These are phyloP conservation scores for Prillingera fragicola DNA, from an alignment of 1,284 basidiomycete species.

Conservation along the genomic window DNA sequence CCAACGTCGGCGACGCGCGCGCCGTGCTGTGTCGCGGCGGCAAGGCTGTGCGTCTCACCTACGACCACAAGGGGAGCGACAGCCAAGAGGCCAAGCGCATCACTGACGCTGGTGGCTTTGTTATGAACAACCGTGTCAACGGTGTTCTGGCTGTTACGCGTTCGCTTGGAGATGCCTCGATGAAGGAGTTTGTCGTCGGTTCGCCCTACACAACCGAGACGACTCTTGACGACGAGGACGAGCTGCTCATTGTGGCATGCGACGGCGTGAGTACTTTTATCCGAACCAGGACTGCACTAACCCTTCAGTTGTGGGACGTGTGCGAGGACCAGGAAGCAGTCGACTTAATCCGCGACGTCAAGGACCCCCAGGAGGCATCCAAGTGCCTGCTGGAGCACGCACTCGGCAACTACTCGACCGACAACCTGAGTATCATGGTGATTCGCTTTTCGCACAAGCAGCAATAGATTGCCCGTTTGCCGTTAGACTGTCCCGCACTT, in stretches of 20 bases:
- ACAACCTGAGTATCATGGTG: constrained; percentile 58
- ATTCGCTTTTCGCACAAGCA: constrained; percentile 30
- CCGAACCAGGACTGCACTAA: neutral
- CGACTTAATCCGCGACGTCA: constrained; percentile 67
- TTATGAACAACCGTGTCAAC: constrained; percentile 97
- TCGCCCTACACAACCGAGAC: constrained; percentile 98
- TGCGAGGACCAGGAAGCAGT: constrained; percentile 86
- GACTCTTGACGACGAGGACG: constrained; percentile 79
- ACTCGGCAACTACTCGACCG: constrained; percentile 77
- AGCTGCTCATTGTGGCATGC: constrained; percentile 93
- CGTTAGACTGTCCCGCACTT: too few species aligned
- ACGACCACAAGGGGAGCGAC: constrained; percentile 98
- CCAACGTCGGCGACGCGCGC: constrained; percentile 74
- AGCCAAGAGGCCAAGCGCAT: constrained; percentile 96
- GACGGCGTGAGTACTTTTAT: constrained; percentile 72
- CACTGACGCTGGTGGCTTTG: constrained; percentile 94
- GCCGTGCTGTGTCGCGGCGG: constrained; percentile 61
- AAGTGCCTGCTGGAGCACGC: constrained; percentile 76
- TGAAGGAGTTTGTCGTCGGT: constrained; percentile 99
- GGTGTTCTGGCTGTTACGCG: constrained; percentile 93
- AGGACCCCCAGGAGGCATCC: constrained; percentile 79
- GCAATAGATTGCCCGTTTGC: neutral
- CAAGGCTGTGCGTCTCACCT: constrained; percentile 86
- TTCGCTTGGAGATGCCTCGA: constrained; percentile 91
- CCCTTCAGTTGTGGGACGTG: constrained; percentile 87